A percentile compares a stretch with the other conserved stretches of the same genome.
Conservation (phyloP, 352 stramenopile species). For the Plasmopara viticola region DNA sequence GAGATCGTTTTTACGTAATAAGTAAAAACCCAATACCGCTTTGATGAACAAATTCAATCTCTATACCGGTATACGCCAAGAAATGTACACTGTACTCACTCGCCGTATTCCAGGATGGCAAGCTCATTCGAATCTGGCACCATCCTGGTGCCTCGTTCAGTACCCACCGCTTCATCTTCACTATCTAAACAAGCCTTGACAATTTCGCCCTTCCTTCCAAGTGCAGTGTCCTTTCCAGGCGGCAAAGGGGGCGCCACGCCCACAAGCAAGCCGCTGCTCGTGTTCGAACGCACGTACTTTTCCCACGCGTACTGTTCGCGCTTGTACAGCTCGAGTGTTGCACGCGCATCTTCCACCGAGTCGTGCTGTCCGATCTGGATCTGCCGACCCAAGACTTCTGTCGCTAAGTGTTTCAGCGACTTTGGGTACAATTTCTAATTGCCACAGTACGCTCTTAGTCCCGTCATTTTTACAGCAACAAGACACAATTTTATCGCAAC, state of each 20-base stretch:
- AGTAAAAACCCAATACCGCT: background rate
- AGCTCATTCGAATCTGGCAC: conserved; percentile 61
- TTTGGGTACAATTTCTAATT: conserved; percentile 80
- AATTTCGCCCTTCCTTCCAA: conserved; percentile 17
- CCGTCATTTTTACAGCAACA: background rate
- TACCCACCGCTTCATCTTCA: conserved; percentile 20
- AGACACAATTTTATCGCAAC: conserved; percentile 2
- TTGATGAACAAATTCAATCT: background rate
- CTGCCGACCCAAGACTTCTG: conserved; percentile 55
- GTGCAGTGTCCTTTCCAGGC: conserved; percentile 15
- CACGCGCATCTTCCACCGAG: conserved; percentile 82
- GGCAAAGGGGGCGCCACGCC: conserved; percentile 45
- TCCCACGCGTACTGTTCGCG: conserved; percentile 79
- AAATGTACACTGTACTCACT: conserved; percentile 26
- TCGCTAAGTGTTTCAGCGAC: conserved; percentile 67
- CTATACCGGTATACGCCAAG: conserved; percentile 9
- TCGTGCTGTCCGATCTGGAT: conserved; percentile 85
- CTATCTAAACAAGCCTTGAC: conserved; percentile 34
- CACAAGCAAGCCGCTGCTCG: conserved; percentile 41
- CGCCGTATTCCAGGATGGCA: conserved; percentile 67
- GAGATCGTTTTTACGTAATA: background rate
- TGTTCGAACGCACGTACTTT: conserved; percentile 71
- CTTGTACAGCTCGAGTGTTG: conserved; percentile 75
- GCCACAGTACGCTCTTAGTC: background rate
- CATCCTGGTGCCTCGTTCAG: conserved; percentile 18